Evolutionary conservation across 2,329 filamentous ascomycete species (phyloP).

Genomic region (Curvularia verruculosa): DNA sequence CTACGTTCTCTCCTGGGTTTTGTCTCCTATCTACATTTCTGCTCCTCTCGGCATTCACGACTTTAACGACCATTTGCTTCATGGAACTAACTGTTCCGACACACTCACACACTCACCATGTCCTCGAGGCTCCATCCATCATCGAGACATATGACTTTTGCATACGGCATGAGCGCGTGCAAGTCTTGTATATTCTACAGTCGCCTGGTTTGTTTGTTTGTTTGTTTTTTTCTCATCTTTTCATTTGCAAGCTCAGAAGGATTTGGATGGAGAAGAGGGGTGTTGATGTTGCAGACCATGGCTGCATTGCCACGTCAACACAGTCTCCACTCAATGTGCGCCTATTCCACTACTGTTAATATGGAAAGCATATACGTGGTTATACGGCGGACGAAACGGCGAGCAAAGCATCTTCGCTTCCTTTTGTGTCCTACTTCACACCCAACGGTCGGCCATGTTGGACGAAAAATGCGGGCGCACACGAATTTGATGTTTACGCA

Average conservation of each 20-base stretch:
- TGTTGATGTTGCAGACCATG: slow-evolving; percentile 19
- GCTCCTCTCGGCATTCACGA: slow-evolving; percentile 44
- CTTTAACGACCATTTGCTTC: slow-evolving; percentile 43
- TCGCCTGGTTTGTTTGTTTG: slow-evolving; percentile 26
- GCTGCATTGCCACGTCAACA: slow-evolving; percentile 26
- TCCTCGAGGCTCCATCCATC: slow-evolving; percentile 37
- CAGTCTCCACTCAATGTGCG: slow-evolving; percentile 17
- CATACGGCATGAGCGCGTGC: slow-evolving; percentile 44
- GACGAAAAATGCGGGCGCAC: slow-evolving; percentile 38
- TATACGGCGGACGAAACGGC: slow-evolving; percentile 24
- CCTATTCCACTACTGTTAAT: slow-evolving; percentile 14
- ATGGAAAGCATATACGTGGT: slow-evolving; percentile 23
- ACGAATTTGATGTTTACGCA: slow-evolving; percentile 33
- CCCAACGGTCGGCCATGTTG: slow-evolving; percentile 26
- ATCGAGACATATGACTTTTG: slow-evolving; percentile 48
- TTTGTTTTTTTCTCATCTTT: slow-evolving; percentile 36
- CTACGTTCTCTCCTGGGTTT: slow-evolving; percentile 36
- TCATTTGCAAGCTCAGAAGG: slow-evolving; percentile 30
- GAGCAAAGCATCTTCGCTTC: slow-evolving; percentile 17
- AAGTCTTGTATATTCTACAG: slow-evolving; percentile 47
- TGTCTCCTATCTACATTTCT: slow-evolving; percentile 43
- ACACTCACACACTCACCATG: slow-evolving; percentile 34
- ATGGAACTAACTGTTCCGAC: slow-evolving; percentile 26
- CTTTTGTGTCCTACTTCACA: slow-evolving; percentile 13
- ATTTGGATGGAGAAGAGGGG: slow-evolving; percentile 8